Conservation (phyloP, 1,284 basidiomycete genomes). For the Irpex sp. region DNA sequence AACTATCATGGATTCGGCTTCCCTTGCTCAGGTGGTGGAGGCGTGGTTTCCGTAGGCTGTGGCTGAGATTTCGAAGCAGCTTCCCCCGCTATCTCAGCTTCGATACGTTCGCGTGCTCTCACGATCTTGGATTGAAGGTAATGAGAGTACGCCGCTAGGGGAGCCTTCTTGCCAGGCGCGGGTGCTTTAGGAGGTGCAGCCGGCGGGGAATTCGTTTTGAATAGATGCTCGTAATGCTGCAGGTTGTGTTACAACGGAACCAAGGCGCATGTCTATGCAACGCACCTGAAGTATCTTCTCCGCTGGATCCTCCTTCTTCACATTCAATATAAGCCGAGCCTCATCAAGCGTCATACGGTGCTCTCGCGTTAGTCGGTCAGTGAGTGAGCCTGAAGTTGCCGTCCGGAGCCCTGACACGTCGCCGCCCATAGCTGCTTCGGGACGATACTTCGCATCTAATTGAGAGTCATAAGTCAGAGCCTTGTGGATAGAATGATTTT, state of each 20-base stretch:
- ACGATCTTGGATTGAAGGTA: conserved; percentile 97
- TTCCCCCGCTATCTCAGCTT: conserved; percentile 58
- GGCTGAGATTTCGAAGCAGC: conserved; percentile 21
- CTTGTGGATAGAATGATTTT: not conserved
- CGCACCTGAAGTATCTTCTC: conserved; percentile 72
- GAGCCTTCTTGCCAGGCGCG: conserved; percentile 30
- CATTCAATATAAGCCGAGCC: conserved; percentile 90
- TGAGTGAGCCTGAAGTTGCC: conserved; percentile 65
- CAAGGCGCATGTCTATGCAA: conserved; percentile 10
- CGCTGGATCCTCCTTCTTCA: conserved; percentile 70
- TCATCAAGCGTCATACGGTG: conserved; percentile 96
- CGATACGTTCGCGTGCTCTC: conserved; percentile 89
- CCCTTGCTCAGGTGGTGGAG: conserved; percentile 1
- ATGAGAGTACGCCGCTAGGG: conserved; percentile 65
- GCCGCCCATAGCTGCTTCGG: conserved; percentile 50
- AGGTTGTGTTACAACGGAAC: not conserved
- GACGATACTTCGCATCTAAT: conserved; percentile 70
- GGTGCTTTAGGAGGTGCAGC: conserved; percentile 45
- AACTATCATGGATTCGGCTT: not conserved
- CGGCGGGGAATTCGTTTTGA: conserved; percentile 79
- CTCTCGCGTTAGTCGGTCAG: conserved; percentile 75
- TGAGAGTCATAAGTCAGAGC: not conserved
- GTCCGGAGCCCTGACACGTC: conserved; percentile 70
- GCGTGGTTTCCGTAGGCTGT: conserved; percentile 24
- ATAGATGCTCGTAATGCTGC: conserved; percentile 91